Base-by-base conservation (phyloP, 192 early-diverging fungal species). In the Paraglomus brasilianum region DNA sequence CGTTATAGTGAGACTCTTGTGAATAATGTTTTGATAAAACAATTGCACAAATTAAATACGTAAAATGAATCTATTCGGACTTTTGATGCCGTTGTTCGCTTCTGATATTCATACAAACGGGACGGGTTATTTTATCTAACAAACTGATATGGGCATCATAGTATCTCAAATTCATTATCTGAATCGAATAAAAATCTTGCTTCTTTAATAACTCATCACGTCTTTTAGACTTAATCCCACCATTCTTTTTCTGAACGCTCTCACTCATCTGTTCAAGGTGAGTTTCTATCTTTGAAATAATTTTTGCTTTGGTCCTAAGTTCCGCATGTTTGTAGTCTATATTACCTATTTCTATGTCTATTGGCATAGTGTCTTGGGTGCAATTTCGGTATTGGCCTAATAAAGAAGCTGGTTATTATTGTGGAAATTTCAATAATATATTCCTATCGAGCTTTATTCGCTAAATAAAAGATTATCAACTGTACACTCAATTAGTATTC, bases 341-440 rank as follows among this genome's bases (percentile, higher is more conserved):
- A n/a, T n/a, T n/a, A n/a, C n/a, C n/a, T n/a, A n/a, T n/a, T 63
- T 53, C 52, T n/a, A 19, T 53, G 8, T 46, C 39, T 63, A 47
- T 41, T 14, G 15, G 15, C 10, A 46, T 63, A 30, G 9, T 19
- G 44, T 63, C 43, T 63, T 63, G 15, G 44, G 44, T 63, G n/a
- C 17, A 47, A 46, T 47, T n/a, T 63, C 39, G 19, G 60, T 38
- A 63, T 63, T 45, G 60, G 43, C 60, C 60, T 63, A 63, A 63
- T 46, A 63, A 63, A 63, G 44, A 46, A 63, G 41, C 41, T 45
- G 13, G 15, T 17, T 63, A 22, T 63, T 63, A 15, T 63, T 63
- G 47, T 43, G 36, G 47, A 63, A 63, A 46, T 36, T 63, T 63
- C 44, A 44, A 46, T 46, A 63, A 63, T 63, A 63, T 46, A 63